Evolutionary conservation across 441 rosid species (phyloP).

Genomic region (Dalechampia spathulata): DNA sequence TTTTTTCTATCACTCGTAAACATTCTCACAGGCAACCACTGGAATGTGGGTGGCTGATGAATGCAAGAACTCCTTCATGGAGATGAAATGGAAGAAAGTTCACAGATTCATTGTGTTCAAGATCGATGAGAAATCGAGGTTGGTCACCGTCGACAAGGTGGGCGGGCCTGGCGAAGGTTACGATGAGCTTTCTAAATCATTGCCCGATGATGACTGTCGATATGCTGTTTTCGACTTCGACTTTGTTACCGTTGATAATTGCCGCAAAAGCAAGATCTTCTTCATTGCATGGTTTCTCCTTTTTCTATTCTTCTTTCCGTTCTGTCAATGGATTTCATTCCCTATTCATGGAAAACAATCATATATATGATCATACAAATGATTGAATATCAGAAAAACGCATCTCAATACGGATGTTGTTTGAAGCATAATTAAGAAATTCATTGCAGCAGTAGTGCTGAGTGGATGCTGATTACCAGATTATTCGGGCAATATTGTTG

Average conservation of each 20-base stretch:
- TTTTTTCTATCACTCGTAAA: too few species aligned
- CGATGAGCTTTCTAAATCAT: conserved; percentile 57
- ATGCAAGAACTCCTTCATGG: conserved; percentile 81
- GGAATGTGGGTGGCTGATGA: conserved; percentile 86
- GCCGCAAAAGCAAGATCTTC: conserved; percentile 94
- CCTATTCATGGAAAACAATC: too few species aligned
- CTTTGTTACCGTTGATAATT: conserved; percentile 77
- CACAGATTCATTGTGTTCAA: conserved; percentile 75
- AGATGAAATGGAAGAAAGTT: conserved; percentile 90
- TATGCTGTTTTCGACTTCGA: conserved; percentile 91
- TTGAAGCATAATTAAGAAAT: too few species aligned
- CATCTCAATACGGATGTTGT: too few species aligned
- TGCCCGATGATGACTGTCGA: conserved; percentile 77
- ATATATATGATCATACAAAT: too few species aligned
- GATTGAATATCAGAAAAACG: too few species aligned
- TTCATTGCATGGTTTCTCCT: conserved; percentile 76
- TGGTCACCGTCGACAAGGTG: conserved; percentile 74
- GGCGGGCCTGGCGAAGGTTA: conserved; percentile 73
- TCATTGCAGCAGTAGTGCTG: too few species aligned
- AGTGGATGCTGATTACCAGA: neutral
- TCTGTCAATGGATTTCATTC: too few species aligned
- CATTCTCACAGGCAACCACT: conserved; percentile 71
- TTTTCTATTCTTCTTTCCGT: too few species aligned
- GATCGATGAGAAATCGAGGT: conserved; percentile 71
- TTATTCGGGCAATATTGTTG: too few species aligned